Percentiles rank a stretch among this genome's conserved stretches.
Evolutionary conservation across 371 early-diverging fungal species (phyloP).

Genomic region (Haplosporangium sp.): DNA sequence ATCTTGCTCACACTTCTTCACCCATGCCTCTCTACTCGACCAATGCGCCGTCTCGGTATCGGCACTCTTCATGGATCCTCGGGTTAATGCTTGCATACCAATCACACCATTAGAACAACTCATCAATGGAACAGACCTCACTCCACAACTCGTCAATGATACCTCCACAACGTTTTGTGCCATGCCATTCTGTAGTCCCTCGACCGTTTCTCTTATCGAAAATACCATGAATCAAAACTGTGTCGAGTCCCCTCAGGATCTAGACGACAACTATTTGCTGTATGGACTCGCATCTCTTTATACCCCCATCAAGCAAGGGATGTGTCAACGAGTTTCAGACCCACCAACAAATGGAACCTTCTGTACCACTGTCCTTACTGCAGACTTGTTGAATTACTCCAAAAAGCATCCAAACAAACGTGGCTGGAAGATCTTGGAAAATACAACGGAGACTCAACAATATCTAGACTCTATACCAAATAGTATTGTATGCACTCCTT

Average conservation of each 20-base stretch:
- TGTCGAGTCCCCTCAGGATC: constrained; percentile 9
- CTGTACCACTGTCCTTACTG: constrained; percentile 24
- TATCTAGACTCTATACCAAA: constrained; percentile 22
- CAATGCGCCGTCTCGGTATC: constrained; percentile 32
- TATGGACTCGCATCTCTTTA: constrained; percentile 27
- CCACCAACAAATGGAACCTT: constrained; percentile 38
- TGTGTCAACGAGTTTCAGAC: constrained; percentile 25
- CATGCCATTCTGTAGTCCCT: constrained; percentile 19
- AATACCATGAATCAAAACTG: constrained; percentile 45
- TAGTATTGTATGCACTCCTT: constrained; percentile 22
- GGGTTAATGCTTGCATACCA: constrained; percentile 24
- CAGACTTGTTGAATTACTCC: constrained; percentile 16
- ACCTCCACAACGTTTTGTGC: constrained; percentile 30
- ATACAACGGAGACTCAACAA: constrained; percentile 13
- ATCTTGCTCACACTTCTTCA: constrained; percentile 1
- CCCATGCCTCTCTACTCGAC: constrained; percentile 30
- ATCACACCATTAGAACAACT: constrained; percentile 3
- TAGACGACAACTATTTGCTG: constrained; percentile 1
- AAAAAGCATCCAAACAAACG: constrained; percentile 12
- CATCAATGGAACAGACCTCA: constrained; percentile 9
- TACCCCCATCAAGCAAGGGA: constrained; percentile 37
- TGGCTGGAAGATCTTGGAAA: constrained; percentile 6
- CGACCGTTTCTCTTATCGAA: constrained; percentile 27
- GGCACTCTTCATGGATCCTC: constrained; percentile 17
- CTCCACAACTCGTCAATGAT: constrained; percentile 29